Conservation (phyloP, 768 basidiomycete species). For the Mycena galericulata region DNA sequence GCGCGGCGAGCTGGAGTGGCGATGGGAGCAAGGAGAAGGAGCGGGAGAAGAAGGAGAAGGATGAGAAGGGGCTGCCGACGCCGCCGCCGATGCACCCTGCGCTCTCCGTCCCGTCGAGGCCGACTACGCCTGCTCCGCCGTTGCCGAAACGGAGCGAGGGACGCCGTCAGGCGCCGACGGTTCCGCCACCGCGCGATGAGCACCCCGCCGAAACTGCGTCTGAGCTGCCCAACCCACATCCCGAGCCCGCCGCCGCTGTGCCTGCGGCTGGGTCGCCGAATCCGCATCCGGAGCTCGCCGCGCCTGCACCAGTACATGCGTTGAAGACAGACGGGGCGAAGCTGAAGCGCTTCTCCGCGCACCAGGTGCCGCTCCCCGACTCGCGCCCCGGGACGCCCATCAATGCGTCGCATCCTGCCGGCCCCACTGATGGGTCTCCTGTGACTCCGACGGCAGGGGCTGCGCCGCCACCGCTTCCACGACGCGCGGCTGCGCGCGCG, state of each 20-base stretch:
- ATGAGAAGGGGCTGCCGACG: slow-evolving; percentile 46
- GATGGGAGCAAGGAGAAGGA: slow-evolving; percentile 53
- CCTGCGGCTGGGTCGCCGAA: slow-evolving; percentile 3
- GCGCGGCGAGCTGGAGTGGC: slow-evolving; percentile 67
- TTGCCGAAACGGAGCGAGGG: slow-evolving; percentile 63
- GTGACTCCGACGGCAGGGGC: not conserved
- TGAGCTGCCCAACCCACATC: no score
- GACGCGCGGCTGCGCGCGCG: slow-evolving; percentile 70
- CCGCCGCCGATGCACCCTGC: slow-evolving; percentile 44
- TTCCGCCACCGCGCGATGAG: slow-evolving; percentile 4
- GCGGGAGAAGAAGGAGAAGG: slow-evolving; percentile 39
- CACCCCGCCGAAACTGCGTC: no score
- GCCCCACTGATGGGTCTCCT: slow-evolving; percentile 32
- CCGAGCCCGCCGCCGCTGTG: not conserved
- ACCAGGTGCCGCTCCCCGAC: slow-evolving; percentile 55
- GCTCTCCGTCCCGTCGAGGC: slow-evolving; percentile 37
- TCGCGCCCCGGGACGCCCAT: slow-evolving; percentile 57
- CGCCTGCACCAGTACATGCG: slow-evolving; percentile 8
- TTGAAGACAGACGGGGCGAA: slow-evolving; percentile 21
- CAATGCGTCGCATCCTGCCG: slow-evolving; percentile 51
- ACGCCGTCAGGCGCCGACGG: slow-evolving; percentile 39
- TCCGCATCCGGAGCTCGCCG: slow-evolving; percentile 13
- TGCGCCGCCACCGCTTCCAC: slow-evolving; percentile 71
- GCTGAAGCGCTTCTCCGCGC: slow-evolving; percentile 44
- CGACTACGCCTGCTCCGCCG: slow-evolving; percentile 52